phyloP scores from a whole-genome alignment of 306 rosid genomes.

The Quercus wislizeni region DNA sequence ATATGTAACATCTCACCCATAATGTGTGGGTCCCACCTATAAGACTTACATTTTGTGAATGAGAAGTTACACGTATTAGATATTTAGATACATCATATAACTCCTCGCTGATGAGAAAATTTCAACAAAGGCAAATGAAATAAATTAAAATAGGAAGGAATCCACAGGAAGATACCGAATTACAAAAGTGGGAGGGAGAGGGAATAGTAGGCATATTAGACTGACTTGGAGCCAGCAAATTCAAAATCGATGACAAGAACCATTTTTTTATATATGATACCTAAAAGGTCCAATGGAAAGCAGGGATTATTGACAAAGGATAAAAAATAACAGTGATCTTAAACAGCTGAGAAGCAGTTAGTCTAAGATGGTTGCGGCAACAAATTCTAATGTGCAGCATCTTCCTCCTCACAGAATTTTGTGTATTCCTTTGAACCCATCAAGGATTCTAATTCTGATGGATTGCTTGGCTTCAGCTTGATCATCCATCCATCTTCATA shows the following conservation, averaged over 20 bases:
- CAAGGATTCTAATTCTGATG: slow-evolving; percentile 63
- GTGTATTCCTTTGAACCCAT: slow-evolving; percentile 77
- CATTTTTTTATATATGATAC: not conserved
- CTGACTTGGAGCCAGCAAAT: slow-evolving; percentile 14
- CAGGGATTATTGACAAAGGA: not conserved
- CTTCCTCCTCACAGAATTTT: slow-evolving; percentile 81
- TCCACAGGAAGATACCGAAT: slow-evolving; percentile 23
- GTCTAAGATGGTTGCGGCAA: slow-evolving; percentile 22
- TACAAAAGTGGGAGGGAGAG: slow-evolving; percentile 23
- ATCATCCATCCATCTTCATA: slow-evolving; percentile 97
- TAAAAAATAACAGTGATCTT: slow-evolving; percentile 23
- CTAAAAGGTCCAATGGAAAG: not conserved
- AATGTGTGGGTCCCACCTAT: too few relatives aligned
- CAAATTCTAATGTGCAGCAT: slow-evolving; percentile 63
- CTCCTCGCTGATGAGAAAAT: too few relatives aligned
- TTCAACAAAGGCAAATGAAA: not conserved
- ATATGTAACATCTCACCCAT: too few relatives aligned
- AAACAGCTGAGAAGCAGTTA: slow-evolving; percentile 29
- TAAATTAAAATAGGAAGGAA: not conserved
- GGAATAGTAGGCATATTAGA: not conserved
- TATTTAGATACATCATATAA: too few relatives aligned
- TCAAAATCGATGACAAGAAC: slow-evolving; percentile 27
- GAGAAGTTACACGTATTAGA: too few relatives aligned
- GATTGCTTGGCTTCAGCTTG: slow-evolving; percentile 76
- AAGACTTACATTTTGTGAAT: too few relatives aligned